Evolutionary conservation across 768 basidiomycete genomes (phyloP), one percentile per base, ranked within the genome.

Genomic region (Podaxis carcinomalis): DNA sequence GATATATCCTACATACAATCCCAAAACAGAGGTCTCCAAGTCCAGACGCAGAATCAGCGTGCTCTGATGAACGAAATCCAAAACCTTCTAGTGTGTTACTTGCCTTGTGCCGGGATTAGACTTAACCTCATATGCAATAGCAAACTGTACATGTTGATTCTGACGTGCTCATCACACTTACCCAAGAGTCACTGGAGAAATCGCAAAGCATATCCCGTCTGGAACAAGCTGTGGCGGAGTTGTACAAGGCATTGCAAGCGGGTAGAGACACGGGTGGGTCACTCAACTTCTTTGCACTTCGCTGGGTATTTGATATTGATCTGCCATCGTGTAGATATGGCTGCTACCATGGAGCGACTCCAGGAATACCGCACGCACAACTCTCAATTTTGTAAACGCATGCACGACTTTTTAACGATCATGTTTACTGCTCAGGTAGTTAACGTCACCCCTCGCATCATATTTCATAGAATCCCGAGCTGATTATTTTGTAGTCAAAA

Each of bases 1-100:
- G 97, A 99, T 70, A 99, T 99, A 57, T 84, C 83, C 5, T 95
- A 86, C 70, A 99, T 99, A 67, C 97, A 98, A 74, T 91, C 91
- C 1, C 96, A 98, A 72, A 95, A 96, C 70, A 85, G 95, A 51
- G 97, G 97, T 64, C 78, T 99, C 37, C 97, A 99, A 74, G 95
- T 98, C 3, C 96, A 98, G 68, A 98, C 89, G 7, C 93, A 96
- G 69, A 99, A 98, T 67, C 96, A 98, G 72, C 83, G 88, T 23
- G 86, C 88, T 14, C 79, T 99, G 7, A 74, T 98, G 44, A 79
- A 77, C 35, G 97, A 98, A 71, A 75, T 99, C 10, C 88, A 95
- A 72, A 92, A 92, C 67, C 78, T 99, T 23, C 76, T 98, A 68
- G 95, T 92, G 65, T 57, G 83, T 65, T 21, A 37, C 28, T 44